Percentiles rank a stretch among this genome's conserved stretches.
These are phyloP conservation scores for Fagus crenata DNA, from an alignment of 306 rosid species.

Conservation along the genomic window DNA sequence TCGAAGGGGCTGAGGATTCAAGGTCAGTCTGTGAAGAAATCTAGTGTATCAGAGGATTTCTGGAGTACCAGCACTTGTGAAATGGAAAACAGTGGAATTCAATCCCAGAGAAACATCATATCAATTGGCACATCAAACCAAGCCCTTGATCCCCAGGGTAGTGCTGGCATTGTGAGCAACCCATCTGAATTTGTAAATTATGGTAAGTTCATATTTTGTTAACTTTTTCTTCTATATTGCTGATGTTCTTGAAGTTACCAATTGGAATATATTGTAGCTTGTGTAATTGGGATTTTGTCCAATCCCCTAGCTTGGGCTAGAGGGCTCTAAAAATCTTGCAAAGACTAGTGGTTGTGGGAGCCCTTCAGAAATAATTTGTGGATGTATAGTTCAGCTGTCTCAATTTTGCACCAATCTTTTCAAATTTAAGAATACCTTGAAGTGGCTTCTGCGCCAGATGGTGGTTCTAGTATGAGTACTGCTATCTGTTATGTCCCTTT, in stretches of 20 bases:
- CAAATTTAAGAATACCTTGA: neutral
- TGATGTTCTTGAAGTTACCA: neutral
- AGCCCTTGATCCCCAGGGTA: slow-evolving; percentile 44
- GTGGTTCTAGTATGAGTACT: slow-evolving; percentile 12
- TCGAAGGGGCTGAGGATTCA: slow-evolving; percentile 46
- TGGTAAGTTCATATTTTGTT: slow-evolving; percentile 49
- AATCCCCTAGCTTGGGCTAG: neutral
- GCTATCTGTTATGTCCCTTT: neutral
- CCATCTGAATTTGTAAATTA: slow-evolving; percentile 69
- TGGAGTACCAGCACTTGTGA: slow-evolving; percentile 72
- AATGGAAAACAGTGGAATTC: slow-evolving; percentile 51
- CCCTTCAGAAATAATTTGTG: neutral
- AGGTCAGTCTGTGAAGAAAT: slow-evolving; percentile 43
- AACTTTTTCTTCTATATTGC: neutral
- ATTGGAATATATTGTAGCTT: neutral
- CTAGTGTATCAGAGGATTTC: slow-evolving; percentile 57
- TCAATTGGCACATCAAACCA: slow-evolving; percentile 41
- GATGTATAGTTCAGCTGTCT: slow-evolving; percentile 5
- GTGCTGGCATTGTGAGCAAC: slow-evolving; percentile 46
- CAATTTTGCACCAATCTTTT: slow-evolving; percentile 12
- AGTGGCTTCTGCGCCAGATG: slow-evolving; percentile 20
- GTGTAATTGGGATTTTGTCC: neutral
- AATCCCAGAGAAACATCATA: slow-evolving; percentile 54
- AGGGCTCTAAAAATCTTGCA: slow-evolving; percentile 16
- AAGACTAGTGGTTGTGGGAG: neutral